phyloP scores from a whole-genome alignment of 257 asterid genomes.

The Voacanga thouarsii region DNA sequence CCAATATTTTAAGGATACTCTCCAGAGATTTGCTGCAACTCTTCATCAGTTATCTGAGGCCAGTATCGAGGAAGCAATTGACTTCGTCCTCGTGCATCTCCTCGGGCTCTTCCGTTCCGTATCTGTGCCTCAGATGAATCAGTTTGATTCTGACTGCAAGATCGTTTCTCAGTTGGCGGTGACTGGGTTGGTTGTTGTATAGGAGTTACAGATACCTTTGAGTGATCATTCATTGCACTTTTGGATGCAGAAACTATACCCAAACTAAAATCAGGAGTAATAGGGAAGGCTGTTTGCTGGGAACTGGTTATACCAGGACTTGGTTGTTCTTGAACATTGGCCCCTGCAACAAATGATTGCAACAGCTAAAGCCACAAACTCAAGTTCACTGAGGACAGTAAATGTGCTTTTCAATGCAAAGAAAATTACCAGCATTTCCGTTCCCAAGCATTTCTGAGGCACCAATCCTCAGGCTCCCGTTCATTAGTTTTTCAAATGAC shows the following conservation, averaged over 20 bases:
- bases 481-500: constrained; percentile 41
- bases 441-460: constrained; percentile 41
- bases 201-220: constrained; percentile 31
- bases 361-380: not conserved
- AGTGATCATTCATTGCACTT: constrained; percentile 40
- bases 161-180: constrained; percentile 40
- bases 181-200: constrained; percentile 31
- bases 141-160: constrained; percentile 16
- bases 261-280: constrained; percentile 36
- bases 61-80: constrained; percentile 68
- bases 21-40: constrained; percentile 58
- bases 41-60: constrained; percentile 55
- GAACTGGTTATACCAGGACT: constrained; percentile 34
- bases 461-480: constrained; percentile 51
- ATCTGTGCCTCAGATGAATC: constrained; percentile 4
- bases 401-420: not conserved
- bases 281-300: constrained; percentile 32
- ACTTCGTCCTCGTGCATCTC: constrained; percentile 51
- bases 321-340: constrained; percentile 42
- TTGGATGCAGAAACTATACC: constrained; percentile 39
- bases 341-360: constrained; percentile 42
- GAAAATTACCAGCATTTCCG: constrained; percentile 54
- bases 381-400: not conserved
- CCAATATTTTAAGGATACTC: constrained; percentile 51
- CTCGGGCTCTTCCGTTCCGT: constrained; percentile 33